These are phyloP conservation scores for Hibiscus syriacus DNA, from an alignment of 345 rosid genomes.

Conservation along the genomic window DNA sequence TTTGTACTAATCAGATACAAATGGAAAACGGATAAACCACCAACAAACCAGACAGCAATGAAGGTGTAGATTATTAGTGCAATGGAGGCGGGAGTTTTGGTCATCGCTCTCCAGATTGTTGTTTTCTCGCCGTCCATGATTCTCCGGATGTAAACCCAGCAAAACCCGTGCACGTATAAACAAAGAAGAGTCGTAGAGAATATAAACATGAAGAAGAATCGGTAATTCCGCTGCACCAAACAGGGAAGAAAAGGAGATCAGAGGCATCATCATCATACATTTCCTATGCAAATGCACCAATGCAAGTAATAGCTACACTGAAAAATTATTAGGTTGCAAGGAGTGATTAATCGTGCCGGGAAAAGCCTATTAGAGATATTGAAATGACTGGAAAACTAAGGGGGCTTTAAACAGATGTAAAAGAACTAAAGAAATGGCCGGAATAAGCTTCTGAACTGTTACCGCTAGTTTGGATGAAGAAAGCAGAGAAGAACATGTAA, in stretches of 20 bases:
- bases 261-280: background rate
- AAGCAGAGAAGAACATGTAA: background rate
- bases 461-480: constrained; percentile 12
- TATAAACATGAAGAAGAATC: constrained; percentile 93
- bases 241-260: constrained; percentile 2
- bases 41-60: constrained; percentile 81
- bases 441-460: constrained; percentile 4
- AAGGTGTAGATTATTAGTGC: constrained; percentile 67
- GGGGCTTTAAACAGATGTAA: background rate
- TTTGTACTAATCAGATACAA: constrained; percentile 79
- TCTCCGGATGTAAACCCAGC: constrained; percentile 73
- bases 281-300: background rate
- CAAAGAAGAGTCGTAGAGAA: constrained; percentile 66
- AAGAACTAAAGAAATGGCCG: background rate
- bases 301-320: background rate
- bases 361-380: background rate
- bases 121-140: constrained; percentile 53
- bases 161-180: constrained; percentile 74
- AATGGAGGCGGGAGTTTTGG: constrained; percentile 83
- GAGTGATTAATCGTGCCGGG: background rate
- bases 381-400: background rate
- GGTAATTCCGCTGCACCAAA: constrained; percentile 83
- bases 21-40: constrained; percentile 83
- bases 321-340: background rate
- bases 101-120: constrained; percentile 78